Percentiles rank a stretch among this genome's conserved stretches.
Evolutionary conservation across 129 eudicot genomes (phyloP).

Genomic region (Ambrosia trifida): DNA sequence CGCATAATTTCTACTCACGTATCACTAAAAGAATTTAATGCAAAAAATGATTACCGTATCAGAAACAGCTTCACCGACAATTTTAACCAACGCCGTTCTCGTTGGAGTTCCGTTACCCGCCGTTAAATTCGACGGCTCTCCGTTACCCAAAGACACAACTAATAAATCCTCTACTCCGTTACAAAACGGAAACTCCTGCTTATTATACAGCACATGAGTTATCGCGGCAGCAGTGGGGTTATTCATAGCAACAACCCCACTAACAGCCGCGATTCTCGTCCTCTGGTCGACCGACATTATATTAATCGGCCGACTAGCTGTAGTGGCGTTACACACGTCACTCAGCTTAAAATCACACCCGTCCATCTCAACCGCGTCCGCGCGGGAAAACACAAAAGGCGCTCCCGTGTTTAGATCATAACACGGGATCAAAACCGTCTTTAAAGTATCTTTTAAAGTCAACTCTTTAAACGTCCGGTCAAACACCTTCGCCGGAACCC

Average conservation of each 20-base stretch:
- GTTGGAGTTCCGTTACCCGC: slow-evolving; percentile 39
- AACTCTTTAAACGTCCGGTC: slow-evolving; percentile 46
- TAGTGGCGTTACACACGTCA: slow-evolving; percentile 75
- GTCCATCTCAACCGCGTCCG: slow-evolving; percentile 78
- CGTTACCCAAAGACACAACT: slow-evolving; percentile 80
- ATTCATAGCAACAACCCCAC: slow-evolving; percentile 73
- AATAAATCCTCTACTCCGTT: slow-evolving; percentile 69
- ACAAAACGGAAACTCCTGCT: slow-evolving; percentile 80
- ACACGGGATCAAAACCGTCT: slow-evolving; percentile 73
- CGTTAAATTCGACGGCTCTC: slow-evolving; percentile 32
- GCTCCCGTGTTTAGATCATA: slow-evolving; percentile 62
- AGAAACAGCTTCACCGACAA: slow-evolving; percentile 71
- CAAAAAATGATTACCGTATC: slow-evolving; percentile 56
- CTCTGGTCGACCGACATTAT: slow-evolving; percentile 55
- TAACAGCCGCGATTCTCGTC: slow-evolving; percentile 52
- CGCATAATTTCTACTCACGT: slow-evolving; percentile 7
- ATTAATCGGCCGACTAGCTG: slow-evolving; percentile 31
- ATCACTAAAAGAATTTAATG: slow-evolving; percentile 12
- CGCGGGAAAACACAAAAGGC: slow-evolving; percentile 86
- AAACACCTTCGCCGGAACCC: slow-evolving; percentile 38
- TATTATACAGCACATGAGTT: slow-evolving; percentile 73
- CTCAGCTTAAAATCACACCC: slow-evolving; percentile 72
- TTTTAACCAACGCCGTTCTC: slow-evolving; percentile 43
- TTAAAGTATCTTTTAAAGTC: slow-evolving; percentile 65
- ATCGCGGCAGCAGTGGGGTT: slow-evolving; percentile 88